These are phyloP conservation scores for barrel medic (Medicago truncatula) DNA, from an alignment of 306 rosid genomes.

Conservation along the genomic window MtrunA17r5.0-ANR NC_053049.1:45446001-45446500, in stretches of 20 bases:
- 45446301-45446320: constrained; percentile 28
- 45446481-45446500: constrained; percentile 21
- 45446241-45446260: constrained; percentile 54
- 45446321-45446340: constrained; percentile 17
- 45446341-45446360: constrained; percentile 71
- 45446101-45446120: constrained; percentile 10
- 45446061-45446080: constrained; percentile 11
- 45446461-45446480: constrained; percentile 33
- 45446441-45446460: constrained; percentile 63
- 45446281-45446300: constrained; percentile 28
- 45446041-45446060: constrained; percentile 9
- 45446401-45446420: constrained; percentile 55
- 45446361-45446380: constrained; percentile 72
- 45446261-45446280: constrained; percentile 37
- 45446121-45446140: constrained; percentile 10
- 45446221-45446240: constrained; percentile 32
- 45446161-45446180: constrained; percentile 36
- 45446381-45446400: constrained; percentile 72
- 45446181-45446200: constrained; percentile 24
- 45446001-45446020: too few relatives aligned
- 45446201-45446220: constrained; percentile 48
- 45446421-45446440: constrained; percentile 96
- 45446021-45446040: neutral
- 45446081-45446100: constrained; percentile 24
- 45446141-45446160: constrained; percentile 50